Percentiles rank a stretch among this genome's conserved stretches.
Conservation (phyloP, 768 basidiomycete genomes). For the Russula sp. region DNA sequence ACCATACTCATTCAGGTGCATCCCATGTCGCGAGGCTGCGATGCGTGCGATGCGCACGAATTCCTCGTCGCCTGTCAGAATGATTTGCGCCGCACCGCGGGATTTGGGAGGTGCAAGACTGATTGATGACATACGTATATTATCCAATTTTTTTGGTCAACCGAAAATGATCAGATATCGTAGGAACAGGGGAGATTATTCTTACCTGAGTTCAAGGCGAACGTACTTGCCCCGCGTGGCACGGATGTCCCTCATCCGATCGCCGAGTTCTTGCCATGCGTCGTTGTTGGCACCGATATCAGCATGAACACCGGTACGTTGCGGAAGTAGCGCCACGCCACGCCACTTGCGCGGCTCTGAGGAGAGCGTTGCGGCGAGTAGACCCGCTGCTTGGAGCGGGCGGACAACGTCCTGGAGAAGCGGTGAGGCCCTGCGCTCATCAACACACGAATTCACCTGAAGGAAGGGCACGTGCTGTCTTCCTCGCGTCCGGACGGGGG, state of each 20-base stretch:
- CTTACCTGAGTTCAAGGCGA: slow-evolving; percentile 34
- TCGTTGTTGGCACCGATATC: slow-evolving; percentile 8
- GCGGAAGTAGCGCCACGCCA: slow-evolving; percentile 52
- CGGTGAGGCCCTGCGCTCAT: slow-evolving; percentile 25
- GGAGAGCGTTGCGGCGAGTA: slow-evolving; percentile 43
- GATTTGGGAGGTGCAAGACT: slow-evolving; percentile 50
- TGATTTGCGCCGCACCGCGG: slow-evolving; percentile 51
- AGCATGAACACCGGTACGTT: slow-evolving; percentile 20
- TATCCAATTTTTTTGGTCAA: background rate
- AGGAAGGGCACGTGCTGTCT: slow-evolving; percentile 31
- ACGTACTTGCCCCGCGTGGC: slow-evolving; percentile 32
- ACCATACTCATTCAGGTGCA: slow-evolving; percentile 60
- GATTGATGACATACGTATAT: slow-evolving; percentile 15
- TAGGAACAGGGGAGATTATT: background rate
- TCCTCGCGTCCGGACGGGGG: slow-evolving; percentile 13
- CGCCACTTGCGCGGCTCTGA: slow-evolving; percentile 44
- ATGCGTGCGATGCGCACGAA: slow-evolving; percentile 45
- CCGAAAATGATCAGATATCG: background rate
- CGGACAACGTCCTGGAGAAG: slow-evolving; percentile 44
- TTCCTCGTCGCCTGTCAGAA: slow-evolving; percentile 54
- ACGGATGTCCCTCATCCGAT: slow-evolving; percentile 34
- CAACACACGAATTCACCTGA: slow-evolving; percentile 28
- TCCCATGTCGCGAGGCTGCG: slow-evolving; percentile 45
- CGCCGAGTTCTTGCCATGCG: slow-evolving; percentile 35
- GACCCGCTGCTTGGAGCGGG: slow-evolving; percentile 44